Evolutionary conservation across 352 stramenopile species (phyloP), one percentile per base, ranked within the genome.

Genomic region (Blastocystis sp.): DNA sequence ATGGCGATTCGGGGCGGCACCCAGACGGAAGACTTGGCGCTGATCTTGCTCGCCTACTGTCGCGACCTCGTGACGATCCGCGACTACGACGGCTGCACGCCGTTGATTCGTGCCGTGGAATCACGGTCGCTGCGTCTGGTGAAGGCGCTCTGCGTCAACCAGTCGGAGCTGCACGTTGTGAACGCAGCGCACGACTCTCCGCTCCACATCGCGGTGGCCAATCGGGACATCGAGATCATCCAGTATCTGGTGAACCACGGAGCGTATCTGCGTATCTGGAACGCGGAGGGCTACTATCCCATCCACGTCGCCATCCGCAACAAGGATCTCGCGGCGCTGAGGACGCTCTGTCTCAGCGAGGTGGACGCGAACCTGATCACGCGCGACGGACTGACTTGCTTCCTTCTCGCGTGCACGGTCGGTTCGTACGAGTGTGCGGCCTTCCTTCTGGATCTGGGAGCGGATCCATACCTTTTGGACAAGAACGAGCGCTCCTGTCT

Each of bases 281-380:
- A 85, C 40, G 11, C 32, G 11, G 63, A 85, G n/a, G 75, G 75
- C n/a, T 72, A 59, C n/a, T 85, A 57, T 44, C 75, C 75, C 6
- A 85, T 85, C 29, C 75, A 85, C 32, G 16, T 85, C 21, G 75
- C 75, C 32, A 81, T 81, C 32, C 49, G 24, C 2, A 81, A 81
- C 27, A 34, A 48, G 8, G 32, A 63, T 4, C 3, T 81, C 16
- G 24, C 34, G 1, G 21, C 49, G 0, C 42, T 81, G 46, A 27
- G 1, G 27, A 51, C 42, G 32, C 69, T 81, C 18, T 81, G 69
- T 21, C n/a, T 44, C 9, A 63, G 24, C 40, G 69, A 81, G 2
- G 53, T 81, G 29, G 75, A 85, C 40, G 63, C 75, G 6, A 85
- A 85, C 40, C 24, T 85, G 11, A 9, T 24, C 1, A 76, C 75